phyloP scores from a whole-genome alignment of 2,329 filamentous ascomycete genomes.

The Diaporthe citriasiana region DNA sequence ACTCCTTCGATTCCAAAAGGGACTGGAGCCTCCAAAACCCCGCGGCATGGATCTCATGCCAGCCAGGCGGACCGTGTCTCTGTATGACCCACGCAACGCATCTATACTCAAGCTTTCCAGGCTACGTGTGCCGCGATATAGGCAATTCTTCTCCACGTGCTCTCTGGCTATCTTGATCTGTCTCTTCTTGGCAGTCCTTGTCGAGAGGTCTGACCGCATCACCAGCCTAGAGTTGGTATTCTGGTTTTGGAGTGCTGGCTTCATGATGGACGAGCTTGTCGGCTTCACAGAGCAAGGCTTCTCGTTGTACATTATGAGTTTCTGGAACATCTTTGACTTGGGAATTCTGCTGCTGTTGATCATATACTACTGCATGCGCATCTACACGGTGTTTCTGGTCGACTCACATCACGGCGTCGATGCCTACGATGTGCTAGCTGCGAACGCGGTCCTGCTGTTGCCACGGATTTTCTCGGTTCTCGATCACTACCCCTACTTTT shows the following conservation, averaged over 20 bases:
- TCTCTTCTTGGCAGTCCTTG: constrained; percentile 86
- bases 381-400: constrained; percentile 88
- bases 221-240: constrained; percentile 89
- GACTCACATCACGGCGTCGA: constrained; percentile 82
- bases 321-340: constrained; percentile 96
- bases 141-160: constrained; percentile 89
- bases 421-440: constrained; percentile 93
- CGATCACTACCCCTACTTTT: constrained; percentile 97
- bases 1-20: constrained; percentile 59
- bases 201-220: constrained; percentile 82
- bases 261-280: constrained; percentile 96
- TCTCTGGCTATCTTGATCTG: constrained; percentile 88
- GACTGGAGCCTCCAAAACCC: constrained; percentile 49
- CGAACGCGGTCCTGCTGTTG: constrained; percentile 89
- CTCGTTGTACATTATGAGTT: constrained; percentile 95
- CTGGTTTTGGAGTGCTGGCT: constrained; percentile 98
- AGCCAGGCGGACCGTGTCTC: constrained; percentile 80
- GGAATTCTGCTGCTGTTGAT: constrained; percentile 89
- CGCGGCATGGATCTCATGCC: constrained; percentile 46
- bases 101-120: constrained; percentile 93
- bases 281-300: constrained; percentile 98
- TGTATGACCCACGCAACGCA: constrained; percentile 92
- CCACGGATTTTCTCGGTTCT: constrained; percentile 93
- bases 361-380: constrained; percentile 89
- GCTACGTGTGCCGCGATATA: constrained; percentile 90